Evolutionary conservation across 441 rosid genomes (phyloP).

Genomic region (Aquilaria agallochum): DNA sequence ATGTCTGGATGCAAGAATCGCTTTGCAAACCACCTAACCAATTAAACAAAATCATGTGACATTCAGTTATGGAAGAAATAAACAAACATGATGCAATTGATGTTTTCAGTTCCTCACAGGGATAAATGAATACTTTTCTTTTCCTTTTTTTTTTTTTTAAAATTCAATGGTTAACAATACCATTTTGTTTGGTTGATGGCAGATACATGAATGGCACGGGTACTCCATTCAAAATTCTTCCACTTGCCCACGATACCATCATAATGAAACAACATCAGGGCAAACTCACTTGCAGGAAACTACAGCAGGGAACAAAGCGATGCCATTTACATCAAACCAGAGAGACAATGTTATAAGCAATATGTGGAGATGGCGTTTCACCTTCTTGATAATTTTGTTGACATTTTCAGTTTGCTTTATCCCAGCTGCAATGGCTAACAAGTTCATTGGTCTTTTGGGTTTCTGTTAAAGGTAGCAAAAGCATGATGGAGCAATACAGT

Average conservation of each 20-base stretch:
- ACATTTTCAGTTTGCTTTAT: background rate
- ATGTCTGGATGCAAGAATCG: slow-evolving; percentile 60
- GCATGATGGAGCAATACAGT: too few species aligned
- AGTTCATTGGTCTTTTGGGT: background rate
- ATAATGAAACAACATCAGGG: slow-evolving; percentile 61
- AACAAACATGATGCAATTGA: background rate
- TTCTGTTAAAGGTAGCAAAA: background rate
- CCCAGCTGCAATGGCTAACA: slow-evolving; percentile 15
- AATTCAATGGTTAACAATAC: slow-evolving; percentile 10
- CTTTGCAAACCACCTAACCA: slow-evolving; percentile 33
- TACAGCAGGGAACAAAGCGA: slow-evolving; percentile 20
- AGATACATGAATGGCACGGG: slow-evolving; percentile 45
- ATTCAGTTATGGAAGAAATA: background rate
- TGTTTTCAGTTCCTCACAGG: background rate
- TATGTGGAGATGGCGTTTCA: background rate
- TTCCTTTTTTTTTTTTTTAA: too few species aligned
- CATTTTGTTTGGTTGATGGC: slow-evolving; percentile 60
- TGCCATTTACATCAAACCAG: background rate
- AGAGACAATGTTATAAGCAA: background rate
- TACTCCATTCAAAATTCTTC: slow-evolving; percentile 40
- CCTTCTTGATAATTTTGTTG: too few species aligned
- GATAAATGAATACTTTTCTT: too few species aligned
- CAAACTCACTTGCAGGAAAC: slow-evolving; percentile 46
- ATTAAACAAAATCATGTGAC: background rate
- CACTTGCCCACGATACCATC: slow-evolving; percentile 52